Evolutionary conservation across 2,329 filamentous ascomycete genomes (phyloP).

Genomic region (Tricladium varicosporioides): DNA sequence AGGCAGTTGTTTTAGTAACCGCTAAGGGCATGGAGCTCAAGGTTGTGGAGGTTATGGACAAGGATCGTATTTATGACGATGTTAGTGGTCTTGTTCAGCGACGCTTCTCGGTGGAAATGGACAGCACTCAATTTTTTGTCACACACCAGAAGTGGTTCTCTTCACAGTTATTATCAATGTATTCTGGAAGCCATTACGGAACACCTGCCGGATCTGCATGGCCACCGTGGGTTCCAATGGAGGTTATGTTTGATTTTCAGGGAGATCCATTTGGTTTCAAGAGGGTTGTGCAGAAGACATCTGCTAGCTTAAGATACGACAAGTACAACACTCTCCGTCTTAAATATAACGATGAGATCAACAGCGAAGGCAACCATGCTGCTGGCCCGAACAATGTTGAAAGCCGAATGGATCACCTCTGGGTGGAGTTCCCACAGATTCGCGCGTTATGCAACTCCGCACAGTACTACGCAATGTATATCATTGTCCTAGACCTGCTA

Average conservation of each 20-base stretch:
- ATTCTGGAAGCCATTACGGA: conserved; percentile 91
- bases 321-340: conserved; percentile 97
- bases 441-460: conserved; percentile 94
- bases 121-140: conserved; percentile 97
- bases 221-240: conserved; percentile 97
- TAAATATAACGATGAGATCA: conserved; percentile 93
- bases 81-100: conserved; percentile 95
- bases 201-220: conserved; percentile 80
- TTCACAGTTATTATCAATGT: conserved; percentile 82
- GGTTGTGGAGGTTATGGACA: conserved; percentile 97
- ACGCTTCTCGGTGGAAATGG: conserved; percentile 91
- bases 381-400: conserved; percentile 59
- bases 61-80: conserved; percentile 84
- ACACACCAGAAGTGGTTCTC: conserved; percentile 89
- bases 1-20: conserved; percentile 93
- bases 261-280: conserved; percentile 97
- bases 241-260: conserved; percentile 97
- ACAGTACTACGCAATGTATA: conserved; percentile 97
- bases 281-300: conserved; percentile 94
- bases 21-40: conserved; percentile 98
- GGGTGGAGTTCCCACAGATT: conserved; percentile 93
- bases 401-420: conserved; percentile 89
- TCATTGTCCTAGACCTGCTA: conserved; percentile 93
- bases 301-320: conserved; percentile 89
- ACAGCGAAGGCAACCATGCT: conserved; percentile 53